Evolutionary conservation across 495 filamentous ascomycete genomes (phyloP), one percentile per base, ranked within the genome.

Genomic region (Aspergillus kassunensis): DNA sequence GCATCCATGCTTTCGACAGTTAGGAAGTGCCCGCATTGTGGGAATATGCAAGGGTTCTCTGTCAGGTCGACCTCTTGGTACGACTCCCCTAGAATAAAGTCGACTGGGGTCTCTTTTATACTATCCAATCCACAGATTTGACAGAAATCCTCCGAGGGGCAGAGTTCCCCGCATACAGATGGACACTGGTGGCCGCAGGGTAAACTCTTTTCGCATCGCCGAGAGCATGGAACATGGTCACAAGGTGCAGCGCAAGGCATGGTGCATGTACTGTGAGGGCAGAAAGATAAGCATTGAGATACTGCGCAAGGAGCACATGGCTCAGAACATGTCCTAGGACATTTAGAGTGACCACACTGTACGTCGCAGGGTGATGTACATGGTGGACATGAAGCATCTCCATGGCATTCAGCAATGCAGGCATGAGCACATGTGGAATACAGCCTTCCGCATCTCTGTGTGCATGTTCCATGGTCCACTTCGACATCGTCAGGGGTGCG

Each of bases 171-270:
- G 49, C 85, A 89, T 6, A 87, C 58, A 0, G 79, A 83, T 2
- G 87, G 87, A 58, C 82, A 85, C 66, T 72, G 80, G 58, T 90
- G 85, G 0, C 85, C 85, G 58, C 89, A 95, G 0, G 23, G 20
- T 1, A 92, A 65, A 0, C 43, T 20, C 31, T 76, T 67, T 2
- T 71, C 60, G 49, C 89, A 95, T 6, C 89, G 75, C 41, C 74
- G 54, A 0, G 80, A 82, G 56, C 89, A 95, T 20, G 83, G 85
- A 1, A 89, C 65, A 44, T 75, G 74, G 44, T 88, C 79, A 54
- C 79, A 80, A 0, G 82, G 80, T 10, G 81, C 87, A 1, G 72
- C 73, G 51, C 76, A 85, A 27, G 86, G 86, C 77, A 89, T 79
- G 12, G 72, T 66, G 51, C 84, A 86, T 31, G 60, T 49, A 8